Evolutionary conservation across 2,329 filamentous ascomycete genomes (phyloP), one percentile per base, ranked within the genome.

Genomic region (Cadophora sp.): DNA sequence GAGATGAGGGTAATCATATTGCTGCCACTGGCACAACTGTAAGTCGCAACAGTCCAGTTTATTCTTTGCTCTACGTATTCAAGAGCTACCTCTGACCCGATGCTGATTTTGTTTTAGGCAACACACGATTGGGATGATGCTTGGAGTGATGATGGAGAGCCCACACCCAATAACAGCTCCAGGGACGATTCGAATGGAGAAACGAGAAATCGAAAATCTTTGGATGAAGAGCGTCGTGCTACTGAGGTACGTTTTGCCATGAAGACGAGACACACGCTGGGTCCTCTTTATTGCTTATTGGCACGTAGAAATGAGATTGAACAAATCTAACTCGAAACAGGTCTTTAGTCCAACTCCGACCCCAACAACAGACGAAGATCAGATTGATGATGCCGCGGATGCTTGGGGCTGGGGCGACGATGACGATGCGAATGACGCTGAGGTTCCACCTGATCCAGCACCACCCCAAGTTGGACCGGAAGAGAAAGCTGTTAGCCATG

Each of bases 341-440:
- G 53, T 67, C 16, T 64, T 62, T 12, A 59, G 27, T 34, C 53
- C 65, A 14, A 4, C 19, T 2, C 19, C 31, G 4, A 50, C 58
- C 27, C 55, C 56, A 14, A 40, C 16, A 4, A 43, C 48, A 24
- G 31, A 63, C n/a, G 77, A 77, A 43, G 75, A 74, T 14, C 72
- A 70, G 8, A 80, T 78, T 1, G 78, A 81, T 62, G 78, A 80
- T 48, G 77, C 74, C 0, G 78, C 71, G 37, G 79, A 82, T 74
- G 82, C 93, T 29, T 97, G 93, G 92, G 93, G 92, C 3, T 97
- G 94, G 92, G 92, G 89, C 26, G 93, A 89, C 26, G 93, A 89
- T 19, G 84, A 94, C 46, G 91, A 91, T 34, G 75, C 79, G 61
- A 76, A 79, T 50, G 73, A 80, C 73, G 67, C 74, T 27, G 78